Conservation (phyloP, 768 basidiomycete species). For the Mycena alexandri region DNA sequence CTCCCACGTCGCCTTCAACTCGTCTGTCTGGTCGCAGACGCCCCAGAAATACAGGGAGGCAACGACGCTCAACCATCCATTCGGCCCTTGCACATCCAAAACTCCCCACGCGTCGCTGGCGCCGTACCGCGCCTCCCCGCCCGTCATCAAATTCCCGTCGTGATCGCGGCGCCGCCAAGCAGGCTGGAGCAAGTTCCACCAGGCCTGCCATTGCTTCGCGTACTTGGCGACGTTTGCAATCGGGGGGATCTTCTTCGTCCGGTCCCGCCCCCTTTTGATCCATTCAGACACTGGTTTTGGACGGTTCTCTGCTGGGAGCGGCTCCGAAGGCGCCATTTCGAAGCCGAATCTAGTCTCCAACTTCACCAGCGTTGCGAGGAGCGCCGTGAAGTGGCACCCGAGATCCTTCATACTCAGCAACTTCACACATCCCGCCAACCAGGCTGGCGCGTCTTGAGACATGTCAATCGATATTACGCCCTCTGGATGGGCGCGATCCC, state of each 20-base stretch:
- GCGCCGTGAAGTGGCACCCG: neutral
- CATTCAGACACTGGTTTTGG: neutral
- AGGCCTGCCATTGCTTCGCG: neutral
- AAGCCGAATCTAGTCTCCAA: neutral
- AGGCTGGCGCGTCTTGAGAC: no score
- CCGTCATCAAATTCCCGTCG: neutral
- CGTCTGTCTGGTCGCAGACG: neutral
- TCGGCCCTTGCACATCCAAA: neutral
- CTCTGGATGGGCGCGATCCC: no score
- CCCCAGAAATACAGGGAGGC: conserved; percentile 18
- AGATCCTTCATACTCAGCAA: no score
- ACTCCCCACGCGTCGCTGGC: neutral
- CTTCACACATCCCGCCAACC: no score
- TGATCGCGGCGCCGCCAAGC: neutral
- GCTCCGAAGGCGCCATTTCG: neutral
- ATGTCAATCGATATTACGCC: no score
- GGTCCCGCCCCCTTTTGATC: neutral
- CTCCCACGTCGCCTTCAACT: neutral
- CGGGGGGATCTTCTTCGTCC: neutral
- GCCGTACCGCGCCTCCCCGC: neutral
- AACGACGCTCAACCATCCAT: conserved; percentile 11
- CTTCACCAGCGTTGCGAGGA: neutral
- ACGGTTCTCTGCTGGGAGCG: neutral
- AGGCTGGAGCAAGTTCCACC: conserved; percentile 8
- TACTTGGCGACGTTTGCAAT: neutral